A percentile compares a stretch with the other conserved stretches of the same genome.
Evolutionary conservation across 192 early-diverging fungal genomes (phyloP).

Genomic region (Entomortierella chlamydospora): DNA sequence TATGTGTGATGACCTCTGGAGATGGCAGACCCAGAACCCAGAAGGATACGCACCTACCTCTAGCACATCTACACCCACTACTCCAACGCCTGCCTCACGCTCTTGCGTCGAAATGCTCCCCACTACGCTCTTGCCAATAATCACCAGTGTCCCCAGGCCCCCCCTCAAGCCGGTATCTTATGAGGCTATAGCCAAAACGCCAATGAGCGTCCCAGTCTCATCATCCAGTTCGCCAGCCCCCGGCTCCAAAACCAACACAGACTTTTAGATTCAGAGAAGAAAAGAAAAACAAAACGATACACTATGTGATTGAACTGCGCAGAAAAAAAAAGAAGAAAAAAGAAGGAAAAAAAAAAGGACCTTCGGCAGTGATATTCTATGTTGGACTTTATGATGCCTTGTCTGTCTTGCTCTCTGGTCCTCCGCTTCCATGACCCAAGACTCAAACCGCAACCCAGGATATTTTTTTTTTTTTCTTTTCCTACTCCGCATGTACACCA

Average conservation of each 20-base stretch:
- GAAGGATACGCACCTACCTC: slow-evolving; percentile 53
- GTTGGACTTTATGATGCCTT: no score
- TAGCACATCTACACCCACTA: slow-evolving; percentile 25
- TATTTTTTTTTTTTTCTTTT: no score
- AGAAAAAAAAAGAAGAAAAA: no score
- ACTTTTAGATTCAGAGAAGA: neutral
- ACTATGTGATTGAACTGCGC: no score
- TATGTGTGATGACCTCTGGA: slow-evolving; percentile 70
- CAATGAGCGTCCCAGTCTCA: slow-evolving; percentile 1
- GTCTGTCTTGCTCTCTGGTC: no score
- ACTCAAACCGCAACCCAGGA: no score
- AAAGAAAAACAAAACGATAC: neutral
- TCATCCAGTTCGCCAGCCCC: slow-evolving; percentile 22
- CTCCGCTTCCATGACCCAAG: no score
- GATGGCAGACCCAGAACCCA: slow-evolving; percentile 67
- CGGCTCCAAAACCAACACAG: slow-evolving; percentile 21
- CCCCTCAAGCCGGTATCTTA: slow-evolving; percentile 6
- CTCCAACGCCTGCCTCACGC: slow-evolving; percentile 25
- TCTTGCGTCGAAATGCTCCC: slow-evolving; percentile 18
- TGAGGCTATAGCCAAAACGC: neutral
- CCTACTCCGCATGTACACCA: no score
- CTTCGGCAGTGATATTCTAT: no score
- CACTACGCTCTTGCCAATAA: slow-evolving; percentile 31
- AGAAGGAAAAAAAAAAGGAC: no score
- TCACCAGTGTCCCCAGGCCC: slow-evolving; percentile 18